These are phyloP conservation scores for Solanum appendiculatum DNA, from an alignment of 257 asterid species.

Conservation along the genomic window DNA sequence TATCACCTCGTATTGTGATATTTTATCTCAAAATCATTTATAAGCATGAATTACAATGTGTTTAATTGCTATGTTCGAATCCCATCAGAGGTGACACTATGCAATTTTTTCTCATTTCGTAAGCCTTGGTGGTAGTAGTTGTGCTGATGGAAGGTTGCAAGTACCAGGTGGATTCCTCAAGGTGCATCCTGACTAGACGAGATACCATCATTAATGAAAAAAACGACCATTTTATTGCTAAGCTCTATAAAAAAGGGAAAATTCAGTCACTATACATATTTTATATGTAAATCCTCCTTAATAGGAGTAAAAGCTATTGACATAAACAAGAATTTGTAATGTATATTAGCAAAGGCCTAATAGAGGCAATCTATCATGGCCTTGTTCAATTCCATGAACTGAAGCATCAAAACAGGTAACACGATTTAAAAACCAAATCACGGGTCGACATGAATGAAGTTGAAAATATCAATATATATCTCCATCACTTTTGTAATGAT, in stretches of 20 bases:
- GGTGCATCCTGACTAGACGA: neutral
- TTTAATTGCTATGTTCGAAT: neutral
- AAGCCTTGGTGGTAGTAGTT: neutral
- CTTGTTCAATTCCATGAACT: neutral
- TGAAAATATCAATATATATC: neutral
- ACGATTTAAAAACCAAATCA: neutral
- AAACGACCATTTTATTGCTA: neutral
- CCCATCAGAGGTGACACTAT: neutral
- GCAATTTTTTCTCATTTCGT: neutral
- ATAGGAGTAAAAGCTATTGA: neutral
- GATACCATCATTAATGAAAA: neutral
- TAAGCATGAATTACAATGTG: neutral
- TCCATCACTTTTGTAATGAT: neutral
- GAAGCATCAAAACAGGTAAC: neutral
- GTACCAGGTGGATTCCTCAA: neutral
- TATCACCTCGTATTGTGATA: neutral
- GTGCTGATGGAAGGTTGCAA: neutral
- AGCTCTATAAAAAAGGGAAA: neutral
- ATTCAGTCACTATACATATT: neutral
- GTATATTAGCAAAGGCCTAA: neutral
- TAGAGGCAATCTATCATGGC: neutral
- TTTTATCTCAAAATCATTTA: neutral
- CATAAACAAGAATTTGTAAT: neutral
- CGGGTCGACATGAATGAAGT: neutral
- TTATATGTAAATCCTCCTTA: neutral